phyloP scores from a whole-genome alignment of 352 stramenopile species.

The Pythium utonaiense region DNA sequence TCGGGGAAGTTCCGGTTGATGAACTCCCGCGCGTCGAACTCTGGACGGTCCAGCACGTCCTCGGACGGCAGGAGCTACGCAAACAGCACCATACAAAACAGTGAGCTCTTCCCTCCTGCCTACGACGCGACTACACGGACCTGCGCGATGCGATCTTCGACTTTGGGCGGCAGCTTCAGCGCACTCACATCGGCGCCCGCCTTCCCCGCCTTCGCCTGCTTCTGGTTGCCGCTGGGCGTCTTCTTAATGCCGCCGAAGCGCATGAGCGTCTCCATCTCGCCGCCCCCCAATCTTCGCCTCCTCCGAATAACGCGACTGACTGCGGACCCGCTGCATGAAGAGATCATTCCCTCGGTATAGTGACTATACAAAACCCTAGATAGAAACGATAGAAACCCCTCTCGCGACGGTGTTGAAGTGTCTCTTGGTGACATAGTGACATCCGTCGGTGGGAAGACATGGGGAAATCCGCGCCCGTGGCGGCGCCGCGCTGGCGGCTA shows the following conservation, averaged over 20 bases:
- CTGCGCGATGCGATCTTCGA: constrained; percentile 53
- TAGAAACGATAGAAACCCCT: constrained; percentile 18
- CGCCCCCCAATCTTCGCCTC: background rate
- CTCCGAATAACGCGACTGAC: background rate
- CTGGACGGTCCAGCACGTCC: constrained; percentile 80
- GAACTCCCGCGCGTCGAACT: constrained; percentile 91
- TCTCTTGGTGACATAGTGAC: background rate
- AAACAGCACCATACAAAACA: background rate
- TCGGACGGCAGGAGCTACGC: constrained; percentile 69
- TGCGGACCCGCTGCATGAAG: background rate
- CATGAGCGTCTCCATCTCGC: constrained; percentile 23
- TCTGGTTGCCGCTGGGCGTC: constrained; percentile 1
- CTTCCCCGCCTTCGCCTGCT: background rate
- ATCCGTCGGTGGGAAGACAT: constrained; percentile 7
- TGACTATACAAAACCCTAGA: constrained; percentile 6
- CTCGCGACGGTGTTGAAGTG: constrained; percentile 13
- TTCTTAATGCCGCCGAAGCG: constrained; percentile 29
- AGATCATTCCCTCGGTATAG: background rate
- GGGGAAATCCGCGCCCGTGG: constrained; percentile 8
- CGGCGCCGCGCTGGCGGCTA: constrained; percentile 22
- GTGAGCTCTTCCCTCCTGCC: background rate
- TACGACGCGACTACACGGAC: constrained; percentile 16
- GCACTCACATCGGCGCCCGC: constrained; percentile 22
- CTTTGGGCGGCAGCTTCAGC: constrained; percentile 44
- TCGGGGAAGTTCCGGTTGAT: constrained; percentile 93